phyloP scores from a whole-genome alignment of 768 basidiomycete species.

The Hypholoma sublateritium region DNA sequence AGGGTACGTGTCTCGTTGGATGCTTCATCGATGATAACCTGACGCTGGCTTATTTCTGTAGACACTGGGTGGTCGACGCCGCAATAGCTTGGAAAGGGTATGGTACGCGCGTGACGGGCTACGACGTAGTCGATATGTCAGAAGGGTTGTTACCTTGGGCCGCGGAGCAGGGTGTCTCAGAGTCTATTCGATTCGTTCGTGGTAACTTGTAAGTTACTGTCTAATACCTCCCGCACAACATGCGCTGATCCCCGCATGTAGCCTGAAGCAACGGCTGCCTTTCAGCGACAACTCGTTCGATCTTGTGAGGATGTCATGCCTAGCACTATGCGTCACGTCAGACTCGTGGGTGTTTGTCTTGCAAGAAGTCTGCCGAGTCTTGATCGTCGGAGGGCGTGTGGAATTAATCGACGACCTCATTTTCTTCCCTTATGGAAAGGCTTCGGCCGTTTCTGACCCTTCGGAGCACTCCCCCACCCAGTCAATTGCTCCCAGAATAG shows the following conservation, averaged over 20 bases:
- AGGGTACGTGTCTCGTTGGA: constrained; percentile 33
- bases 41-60: constrained; percentile 4
- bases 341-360: constrained; percentile 61
- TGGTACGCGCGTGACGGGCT: constrained; percentile 53
- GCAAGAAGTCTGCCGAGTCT: constrained; percentile 59
- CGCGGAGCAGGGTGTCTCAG: constrained; percentile 25
- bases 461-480: constrained; percentile 1
- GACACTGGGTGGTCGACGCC: constrained; percentile 63
- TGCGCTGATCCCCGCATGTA: constrained; percentile 17
- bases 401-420: constrained; percentile 73
- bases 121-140: constrained; percentile 55
- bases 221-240: background rate
- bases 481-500: constrained; percentile 20
- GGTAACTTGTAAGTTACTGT: constrained; percentile 64
- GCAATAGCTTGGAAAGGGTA: constrained; percentile 58
- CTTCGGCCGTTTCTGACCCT: constrained; percentile 13
- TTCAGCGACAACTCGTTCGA: constrained; percentile 64
- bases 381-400: constrained; percentile 58
- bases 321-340: constrained; percentile 56
- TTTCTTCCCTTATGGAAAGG: constrained; percentile 54
- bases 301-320: constrained; percentile 70
- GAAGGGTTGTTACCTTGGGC: constrained; percentile 34
- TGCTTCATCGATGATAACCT: background rate
- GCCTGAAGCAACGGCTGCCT: constrained; percentile 58
- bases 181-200: constrained; percentile 52